Evolutionary conservation across 257 asterid genomes (phyloP).

Genomic region (Cinchona pubescens): DNA sequence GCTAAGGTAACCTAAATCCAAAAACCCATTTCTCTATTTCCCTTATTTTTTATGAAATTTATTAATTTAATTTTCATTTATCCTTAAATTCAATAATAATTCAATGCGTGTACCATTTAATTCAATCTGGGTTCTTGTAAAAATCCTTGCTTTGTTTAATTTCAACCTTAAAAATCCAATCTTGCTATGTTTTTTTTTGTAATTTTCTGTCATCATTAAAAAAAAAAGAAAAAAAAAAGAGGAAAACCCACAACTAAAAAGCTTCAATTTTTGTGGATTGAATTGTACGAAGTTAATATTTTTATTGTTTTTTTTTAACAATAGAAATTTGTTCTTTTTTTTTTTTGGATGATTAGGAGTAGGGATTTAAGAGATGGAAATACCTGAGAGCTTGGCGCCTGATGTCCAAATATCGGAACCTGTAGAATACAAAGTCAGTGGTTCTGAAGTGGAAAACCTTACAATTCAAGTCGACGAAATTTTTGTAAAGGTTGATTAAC

Average conservation of each 20-base stretch:
- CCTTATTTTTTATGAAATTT: no score
- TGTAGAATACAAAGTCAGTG: slow-evolving; percentile 11
- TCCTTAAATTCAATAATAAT: no score
- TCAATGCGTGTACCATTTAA: no score
- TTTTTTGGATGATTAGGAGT: background rate
- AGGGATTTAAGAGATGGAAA: slow-evolving; percentile 10
- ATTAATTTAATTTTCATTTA: no score
- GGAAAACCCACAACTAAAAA: background rate
- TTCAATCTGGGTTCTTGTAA: background rate
- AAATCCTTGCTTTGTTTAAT: background rate
- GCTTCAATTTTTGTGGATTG: background rate
- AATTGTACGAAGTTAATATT: background rate
- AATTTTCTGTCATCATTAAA: no score
- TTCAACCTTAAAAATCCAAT: background rate
- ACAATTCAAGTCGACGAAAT: slow-evolving; percentile 14
- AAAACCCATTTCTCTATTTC: no score
- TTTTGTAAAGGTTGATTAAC: slow-evolving; percentile 15
- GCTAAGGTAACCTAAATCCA: no score
- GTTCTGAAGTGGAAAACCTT: slow-evolving; percentile 10
- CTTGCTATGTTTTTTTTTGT: background rate
- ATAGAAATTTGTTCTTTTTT: background rate
- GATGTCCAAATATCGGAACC: slow-evolving; percentile 12
- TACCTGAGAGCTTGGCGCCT: slow-evolving; percentile 2
- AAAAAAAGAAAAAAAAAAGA: no score
- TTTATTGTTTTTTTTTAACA: background rate